A percentile compares a stretch with the other conserved stretches of the same genome.
Evolutionary conservation across 108 stramenopile genomes (phyloP).

Genomic region (Cyclotella cryptica): DNA sequence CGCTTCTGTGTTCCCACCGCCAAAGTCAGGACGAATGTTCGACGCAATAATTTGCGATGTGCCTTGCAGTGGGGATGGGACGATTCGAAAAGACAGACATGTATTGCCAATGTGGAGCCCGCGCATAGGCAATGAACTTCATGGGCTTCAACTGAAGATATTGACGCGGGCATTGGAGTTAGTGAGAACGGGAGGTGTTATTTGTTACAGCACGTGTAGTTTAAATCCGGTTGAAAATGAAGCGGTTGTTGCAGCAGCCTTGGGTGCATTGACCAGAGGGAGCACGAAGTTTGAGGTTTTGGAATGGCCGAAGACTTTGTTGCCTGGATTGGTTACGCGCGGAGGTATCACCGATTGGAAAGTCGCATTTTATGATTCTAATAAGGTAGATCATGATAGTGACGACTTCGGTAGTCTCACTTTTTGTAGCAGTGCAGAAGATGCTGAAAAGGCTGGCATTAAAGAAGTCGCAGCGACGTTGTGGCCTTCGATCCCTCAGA

Average conservation of each 20-base stretch:
- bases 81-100: conserved; percentile 82
- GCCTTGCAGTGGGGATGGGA: conserved; percentile 92
- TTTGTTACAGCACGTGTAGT: conserved; percentile 89
- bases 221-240: conserved; percentile 95
- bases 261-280: conserved; percentile 21
- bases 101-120: conserved; percentile 83
- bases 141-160: conserved; percentile 80
- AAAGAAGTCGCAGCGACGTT: conserved; percentile 47
- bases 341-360: conserved; percentile 70
- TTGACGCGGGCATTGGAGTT: conserved; percentile 69
- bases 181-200: conserved; percentile 73
- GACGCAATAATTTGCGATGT: conserved; percentile 86
- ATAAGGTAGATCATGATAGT: conserved; percentile 35
- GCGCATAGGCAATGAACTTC: conserved; percentile 61
- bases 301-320: conserved; percentile 47
- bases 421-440: conserved; percentile 59
- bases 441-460: conserved; percentile 50
- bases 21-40: conserved; percentile 52
- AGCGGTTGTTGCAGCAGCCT: conserved; percentile 86
- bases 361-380: conserved; percentile 65
- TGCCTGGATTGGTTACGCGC: conserved; percentile 58
- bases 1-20: conserved; percentile 52
- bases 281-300: conserved; percentile 46
- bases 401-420: conserved; percentile 51
- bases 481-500: conserved; percentile 57